Base-by-base conservation (phyloP, 805 yeast species). In the Wickerhamomyces silvicola region DNA sequence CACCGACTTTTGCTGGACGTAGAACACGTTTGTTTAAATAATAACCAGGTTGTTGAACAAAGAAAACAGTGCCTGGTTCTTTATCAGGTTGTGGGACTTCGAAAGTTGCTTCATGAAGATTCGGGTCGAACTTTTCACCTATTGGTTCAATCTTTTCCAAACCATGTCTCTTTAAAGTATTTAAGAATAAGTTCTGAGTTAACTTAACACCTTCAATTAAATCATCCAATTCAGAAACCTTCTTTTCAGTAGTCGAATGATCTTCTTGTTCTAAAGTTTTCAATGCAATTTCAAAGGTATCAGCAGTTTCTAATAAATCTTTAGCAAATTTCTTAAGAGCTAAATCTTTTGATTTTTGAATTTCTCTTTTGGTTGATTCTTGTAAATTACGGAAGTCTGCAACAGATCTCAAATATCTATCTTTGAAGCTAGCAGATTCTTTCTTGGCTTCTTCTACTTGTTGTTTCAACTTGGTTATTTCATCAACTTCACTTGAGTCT, bases 1-100 rank as follows among this genome's bases (percentile, higher is more conserved):
- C 54, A 46, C 76, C 76, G 46, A 70, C 76, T 62, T 70, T 70
- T 29, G 76, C 75, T 24, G 76, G 74, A 60, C 76, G 67, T 55
- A 70, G 64, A 24, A 70, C 75, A 46, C 76, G 59, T 32, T 64
- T 55, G 55, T 70, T 70, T 49, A 70, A 62, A 36, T 62, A 63
- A 57, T 66, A 70, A 36, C 76, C 76, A 16, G 62, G 62, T 52
- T 64, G 75, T 52, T 70, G 74, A 38, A 70, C 73, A 43, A 66
- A 71, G 63, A 70, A 68, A 35, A 70, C 70, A 9, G 74, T 62
- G 33, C 74, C 74, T 13, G 74, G 65, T 50, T 66, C 71, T 52
- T 70, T 68, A 46, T 68, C 75, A 18, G 75, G 70, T 45, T 68
- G 75, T 33, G 73, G 68, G 32, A 68, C 57, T 50, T 70, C 71